Conservation (phyloP, 371 early-diverging fungal genomes). For the Chytridiales sp. region DNA sequence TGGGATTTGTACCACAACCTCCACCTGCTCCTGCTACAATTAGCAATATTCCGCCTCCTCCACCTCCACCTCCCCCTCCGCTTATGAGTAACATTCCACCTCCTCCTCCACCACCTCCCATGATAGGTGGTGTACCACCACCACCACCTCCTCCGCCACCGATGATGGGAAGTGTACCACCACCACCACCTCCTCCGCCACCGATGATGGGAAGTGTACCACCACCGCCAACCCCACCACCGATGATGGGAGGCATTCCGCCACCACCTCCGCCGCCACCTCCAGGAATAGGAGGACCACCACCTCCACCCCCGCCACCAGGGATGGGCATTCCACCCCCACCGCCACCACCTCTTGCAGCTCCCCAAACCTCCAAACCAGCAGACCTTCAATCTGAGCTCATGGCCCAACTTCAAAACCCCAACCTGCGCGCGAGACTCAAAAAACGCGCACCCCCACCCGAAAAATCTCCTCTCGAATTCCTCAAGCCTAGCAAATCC, state of each 20-base stretch:
- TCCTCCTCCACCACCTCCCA: conserved; percentile 11
- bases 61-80: conserved; percentile 13
- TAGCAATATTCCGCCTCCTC: background rate
- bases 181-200: conserved; percentile 23
- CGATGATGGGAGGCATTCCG: conserved; percentile 15
- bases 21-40: background rate
- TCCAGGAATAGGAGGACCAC: conserved; percentile 22
- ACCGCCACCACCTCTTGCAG: conserved; percentile 10
- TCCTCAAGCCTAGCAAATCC: conserved; percentile 1
- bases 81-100: conserved; percentile 2
- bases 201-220: background rate
- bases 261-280: conserved; percentile 41
- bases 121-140: conserved; percentile 10
- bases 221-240: conserved; percentile 1
- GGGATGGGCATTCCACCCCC: conserved; percentile 16
- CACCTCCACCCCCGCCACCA: conserved; percentile 35
- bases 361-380: background rate
- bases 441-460: conserved; percentile 10
- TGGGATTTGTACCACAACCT: background rate
- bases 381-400: conserved; percentile 12
- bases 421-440: conserved; percentile 17
- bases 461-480: background rate
- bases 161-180: conserved; percentile 14
- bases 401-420: conserved; percentile 23
- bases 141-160: conserved; percentile 10